Evolutionary conservation across 495 filamentous ascomycete species (phyloP), one percentile per base, ranked within the genome.

Genomic region (Xylaria bambusicola): DNA sequence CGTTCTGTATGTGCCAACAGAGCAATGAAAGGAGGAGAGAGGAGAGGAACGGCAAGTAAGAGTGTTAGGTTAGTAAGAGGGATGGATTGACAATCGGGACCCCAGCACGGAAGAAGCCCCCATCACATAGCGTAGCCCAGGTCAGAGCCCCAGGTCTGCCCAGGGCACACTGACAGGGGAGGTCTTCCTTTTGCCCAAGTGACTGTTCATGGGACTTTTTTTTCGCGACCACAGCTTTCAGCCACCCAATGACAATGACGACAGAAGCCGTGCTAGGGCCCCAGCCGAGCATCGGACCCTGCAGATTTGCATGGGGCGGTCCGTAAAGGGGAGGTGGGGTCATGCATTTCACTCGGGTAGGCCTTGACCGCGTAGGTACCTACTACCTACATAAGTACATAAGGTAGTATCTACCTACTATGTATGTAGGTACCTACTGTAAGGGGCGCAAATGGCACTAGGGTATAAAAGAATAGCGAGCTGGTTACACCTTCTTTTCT

Each of bases 261-360:
- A 60, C 57, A 60, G 57, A 31, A 26, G 27, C 15, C 12, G 53
- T 57, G 55, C 62, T 52, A 17, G 62, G 64, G 41, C 62, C 62
- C 64, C 59, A 58, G 49, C 65, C 63, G 68, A 70, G 56, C 55
- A 67, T 70, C 68, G 65, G 68, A 70, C 68, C 68, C 68, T 70
- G 68, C 68, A 70, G 56, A 40, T 53, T 41, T 13, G 12, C 6
- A 13, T 41, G 21, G 42, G 18, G 17, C 47, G 26, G 38, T 8
- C 57, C 57, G 18, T 15, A 21, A 53, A 46, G 36, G 57, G 57
- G 38, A 52, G 40, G 57, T 60, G 57, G 57, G 57, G 57, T 33
- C 5, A n/a, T 5, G 29, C 35, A 47, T 35, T 40, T 53, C 23
- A 45, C 36, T 59, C 36, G 40, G 27, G 24, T 27, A 26, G 3